A percentile compares a stretch with the other conserved stretches of the same genome.
These are phyloP conservation scores for Ziziphus jujuba DNA, from an alignment of 306 rosid species.

Conservation along the genomic window DNA sequence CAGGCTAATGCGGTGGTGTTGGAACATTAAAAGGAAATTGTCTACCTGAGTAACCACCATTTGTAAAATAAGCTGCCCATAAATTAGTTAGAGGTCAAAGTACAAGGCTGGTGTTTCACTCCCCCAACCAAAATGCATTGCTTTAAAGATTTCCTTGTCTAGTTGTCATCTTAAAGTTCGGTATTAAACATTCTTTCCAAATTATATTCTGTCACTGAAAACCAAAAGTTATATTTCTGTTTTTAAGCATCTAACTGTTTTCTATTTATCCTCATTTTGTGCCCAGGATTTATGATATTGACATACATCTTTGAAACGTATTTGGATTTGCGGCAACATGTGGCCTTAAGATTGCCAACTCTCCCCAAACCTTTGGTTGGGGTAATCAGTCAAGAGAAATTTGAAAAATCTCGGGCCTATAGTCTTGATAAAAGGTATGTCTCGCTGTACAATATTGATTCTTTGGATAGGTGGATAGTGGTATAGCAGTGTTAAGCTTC, in stretches of 20 bases:
- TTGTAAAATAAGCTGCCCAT: neutral
- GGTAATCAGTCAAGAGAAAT: slow-evolving; percentile 91
- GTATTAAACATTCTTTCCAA: neutral
- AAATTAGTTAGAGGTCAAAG: neutral
- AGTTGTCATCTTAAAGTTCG: neutral
- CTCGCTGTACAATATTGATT: slow-evolving; percentile 10
- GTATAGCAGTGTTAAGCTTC: slow-evolving; percentile 8
- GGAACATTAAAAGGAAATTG: too few species aligned
- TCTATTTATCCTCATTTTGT: neutral
- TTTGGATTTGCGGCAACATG: slow-evolving; percentile 88
- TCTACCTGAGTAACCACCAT: too few species aligned
- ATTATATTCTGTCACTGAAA: neutral
- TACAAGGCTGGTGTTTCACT: neutral
- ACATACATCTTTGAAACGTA: slow-evolving; percentile 87
- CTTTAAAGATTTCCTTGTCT: neutral
- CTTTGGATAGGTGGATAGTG: slow-evolving; percentile 16
- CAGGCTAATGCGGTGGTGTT: too few species aligned
- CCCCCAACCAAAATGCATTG: neutral
- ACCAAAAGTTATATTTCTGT: neutral
- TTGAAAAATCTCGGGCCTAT: slow-evolving; percentile 86
- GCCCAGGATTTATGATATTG: slow-evolving; percentile 83
- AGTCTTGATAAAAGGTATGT: slow-evolving; percentile 92
- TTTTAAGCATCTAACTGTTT: slow-evolving; percentile 12
- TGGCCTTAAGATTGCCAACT: slow-evolving; percentile 73
- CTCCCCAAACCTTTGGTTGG: slow-evolving; percentile 92